Evolutionary conservation across 495 filamentous ascomycete species (phyloP), one percentile per base, ranked within the genome.

Genomic region (Evernia prunastri): DNA sequence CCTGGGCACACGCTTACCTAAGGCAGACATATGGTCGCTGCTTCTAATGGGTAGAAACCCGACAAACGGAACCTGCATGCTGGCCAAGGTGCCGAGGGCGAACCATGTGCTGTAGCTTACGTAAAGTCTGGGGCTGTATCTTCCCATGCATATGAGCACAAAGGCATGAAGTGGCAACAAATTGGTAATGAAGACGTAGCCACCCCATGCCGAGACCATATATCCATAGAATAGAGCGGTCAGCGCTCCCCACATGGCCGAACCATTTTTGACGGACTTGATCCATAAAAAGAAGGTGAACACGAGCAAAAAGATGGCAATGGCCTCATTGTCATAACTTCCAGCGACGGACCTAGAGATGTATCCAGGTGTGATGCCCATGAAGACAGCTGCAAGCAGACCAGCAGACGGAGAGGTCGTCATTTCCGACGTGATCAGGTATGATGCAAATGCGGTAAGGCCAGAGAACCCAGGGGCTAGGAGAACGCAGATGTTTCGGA

Each of bases 271-370:
- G 66, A 99, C 81, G 3, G 94, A 89, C 80, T 97, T 97, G 78
- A 99, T 96, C 95, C 95, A 99, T 56, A 97, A 84, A 77, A 86
- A 97, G 81, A 97, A 99, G 74, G 95, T 99, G 76, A 96, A 97
- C 57, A 99, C 96, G 40, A 99, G 83, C 63, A 99, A 78, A 80
- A 97, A 97, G 69, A 99, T 99, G 58, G 95, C 93, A 80, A 99
- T 99, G 51, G 95, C 95, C 79, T 99, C 95, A 78, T 99, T 99
- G 77, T 99, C 95, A 78, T 99, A 99, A 73, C 92, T 96, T 73
- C 95, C 95, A 70, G 95, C 95, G 64, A 99, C 95, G 47, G 92
- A 96, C 69, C 95, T 84, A 56, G 92, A 96, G 71, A 99, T 99
- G 71, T 99, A 99, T 68, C 95, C 95, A 23, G 95, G 95, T 17